Evolutionary conservation across 345 rosid species (phyloP).

Genomic region (Pseudoturritis turrita): DNA sequence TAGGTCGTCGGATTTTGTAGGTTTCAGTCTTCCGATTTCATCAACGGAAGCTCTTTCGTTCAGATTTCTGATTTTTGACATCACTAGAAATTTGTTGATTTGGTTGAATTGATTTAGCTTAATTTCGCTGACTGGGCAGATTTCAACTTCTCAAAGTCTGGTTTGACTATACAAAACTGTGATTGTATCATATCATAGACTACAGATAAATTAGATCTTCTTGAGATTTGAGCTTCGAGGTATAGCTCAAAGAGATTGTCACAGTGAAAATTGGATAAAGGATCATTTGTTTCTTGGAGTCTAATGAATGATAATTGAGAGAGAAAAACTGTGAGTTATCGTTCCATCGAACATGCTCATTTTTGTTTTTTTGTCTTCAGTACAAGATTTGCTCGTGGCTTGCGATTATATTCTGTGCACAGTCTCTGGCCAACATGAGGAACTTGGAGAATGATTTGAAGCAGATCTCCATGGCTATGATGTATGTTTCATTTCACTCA

Average conservation of each 20-base stretch:
- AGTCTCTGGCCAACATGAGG: constrained; percentile 84
- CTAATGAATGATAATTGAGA: background rate
- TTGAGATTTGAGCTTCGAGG: background rate
- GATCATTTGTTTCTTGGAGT: background rate
- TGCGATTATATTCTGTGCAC: constrained; percentile 91
- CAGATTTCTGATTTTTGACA: background rate
- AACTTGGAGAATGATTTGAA: constrained; percentile 86
- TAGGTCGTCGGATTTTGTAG: background rate
- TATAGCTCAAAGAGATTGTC: background rate
- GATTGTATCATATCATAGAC: background rate
- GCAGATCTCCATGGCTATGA: constrained; percentile 97
- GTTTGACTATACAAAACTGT: background rate
- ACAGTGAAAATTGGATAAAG: background rate
- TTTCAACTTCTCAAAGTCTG: background rate
- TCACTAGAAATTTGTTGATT: background rate
- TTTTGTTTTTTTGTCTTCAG: constrained; percentile 36
- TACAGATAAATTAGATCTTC: background rate
- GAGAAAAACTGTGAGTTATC: background rate
- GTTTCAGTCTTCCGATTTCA: background rate
- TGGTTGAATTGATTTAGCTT: background rate
- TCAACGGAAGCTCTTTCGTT: background rate
- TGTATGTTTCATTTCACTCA: constrained; percentile 43
- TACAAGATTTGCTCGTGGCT: constrained; percentile 97
- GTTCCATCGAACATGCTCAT: background rate
- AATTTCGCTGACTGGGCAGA: background rate